Base-by-base conservation (phyloP, 1,284 basidiomycete species). In the Ceratobasidium sp. region DNA sequence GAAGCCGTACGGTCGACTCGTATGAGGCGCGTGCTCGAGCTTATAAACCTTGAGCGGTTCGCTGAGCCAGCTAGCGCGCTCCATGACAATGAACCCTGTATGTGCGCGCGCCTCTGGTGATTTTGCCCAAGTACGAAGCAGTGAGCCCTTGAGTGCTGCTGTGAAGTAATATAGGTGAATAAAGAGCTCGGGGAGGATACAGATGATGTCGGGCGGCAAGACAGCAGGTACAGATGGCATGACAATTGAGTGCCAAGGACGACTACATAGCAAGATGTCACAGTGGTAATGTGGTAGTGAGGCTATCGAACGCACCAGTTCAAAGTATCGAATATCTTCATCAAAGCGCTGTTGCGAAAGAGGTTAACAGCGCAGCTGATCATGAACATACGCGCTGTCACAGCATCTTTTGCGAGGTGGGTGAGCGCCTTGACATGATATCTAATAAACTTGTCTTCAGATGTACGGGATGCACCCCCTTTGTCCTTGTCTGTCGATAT, bases 231-330 rank as follows among this genome's bases (percentile, higher is more conserved):
- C 42, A 7, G 40, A 43, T 25, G 64, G 53, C 4, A 68, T 17
- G 5, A 56, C n/a, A 45, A 56, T 45, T 8, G 64, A 68, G 20
- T 68, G 38, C 64, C 64, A 68, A 6, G 64, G 64, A n/a, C 53
- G 52, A 1, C 64, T 68, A 29, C 22, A 32, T 17, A 5, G 12
- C 6, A 60, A 17, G 29, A 22, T 6, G 22, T n/a, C 12, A 27
- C 12, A 20, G 8, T 13, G 8, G 6, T 13, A 47, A 12, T 7
- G 7, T 20, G 8, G 43, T 22, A 20, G 43, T 6, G n/a, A n/a
- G 43, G 10, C 43, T 20, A 20, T 47, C 10, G 20, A 12, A 52
- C 47, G 13, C n/a, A 65, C 49, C 13, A 32, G 10, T 38, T 34
- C 17, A 67, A 6, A 2, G 50, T 32, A 15, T 55, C 13, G 31